phyloP scores from a whole-genome alignment of 306 rosid species.

The Cercis canadensis region DNA sequence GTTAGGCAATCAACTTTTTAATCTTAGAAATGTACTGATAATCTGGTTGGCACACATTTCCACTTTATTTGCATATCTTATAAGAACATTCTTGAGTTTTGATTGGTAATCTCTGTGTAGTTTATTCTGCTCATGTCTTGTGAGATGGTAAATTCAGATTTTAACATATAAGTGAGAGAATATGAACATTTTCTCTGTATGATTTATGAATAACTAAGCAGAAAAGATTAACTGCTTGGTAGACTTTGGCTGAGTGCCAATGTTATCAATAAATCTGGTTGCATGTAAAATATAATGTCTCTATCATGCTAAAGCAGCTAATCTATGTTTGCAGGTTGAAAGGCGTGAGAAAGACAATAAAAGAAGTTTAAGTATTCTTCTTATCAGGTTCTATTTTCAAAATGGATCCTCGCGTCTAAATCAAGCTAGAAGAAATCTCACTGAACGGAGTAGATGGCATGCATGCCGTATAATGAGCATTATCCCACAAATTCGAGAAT shows the following conservation, averaged over 20 bases:
- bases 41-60: constrained; percentile 10
- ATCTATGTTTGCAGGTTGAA: constrained; percentile 79
- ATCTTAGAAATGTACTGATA: constrained; percentile 17
- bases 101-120: constrained; percentile 13
- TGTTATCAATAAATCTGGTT: not conserved
- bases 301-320: constrained; percentile 41
- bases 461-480: constrained; percentile 91
- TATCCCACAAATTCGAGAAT: constrained; percentile 88
- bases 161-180: not conserved
- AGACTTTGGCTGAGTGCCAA: constrained; percentile 12
- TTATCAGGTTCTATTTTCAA: constrained; percentile 80
- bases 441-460: constrained; percentile 94
- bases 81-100: constrained; percentile 17
- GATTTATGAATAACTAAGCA: not conserved
- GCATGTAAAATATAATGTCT: not conserved
- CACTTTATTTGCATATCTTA: constrained; percentile 29
- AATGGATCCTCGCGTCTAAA: constrained; percentile 84
- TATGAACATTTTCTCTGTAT: not conserved
- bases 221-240: not conserved
- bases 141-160: not conserved
- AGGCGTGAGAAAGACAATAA: constrained; percentile 90
- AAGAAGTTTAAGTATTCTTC: constrained; percentile 64
- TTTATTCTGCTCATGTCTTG: constrained; percentile 17
- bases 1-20: constrained; percentile 14
- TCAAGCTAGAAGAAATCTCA: constrained; percentile 87